A percentile compares a stretch with the other conserved stretches of the same genome.
These are phyloP conservation scores for Bertia moriformis DNA, from an alignment of 2,329 filamentous ascomycete genomes.

Conservation along the genomic window DNA sequence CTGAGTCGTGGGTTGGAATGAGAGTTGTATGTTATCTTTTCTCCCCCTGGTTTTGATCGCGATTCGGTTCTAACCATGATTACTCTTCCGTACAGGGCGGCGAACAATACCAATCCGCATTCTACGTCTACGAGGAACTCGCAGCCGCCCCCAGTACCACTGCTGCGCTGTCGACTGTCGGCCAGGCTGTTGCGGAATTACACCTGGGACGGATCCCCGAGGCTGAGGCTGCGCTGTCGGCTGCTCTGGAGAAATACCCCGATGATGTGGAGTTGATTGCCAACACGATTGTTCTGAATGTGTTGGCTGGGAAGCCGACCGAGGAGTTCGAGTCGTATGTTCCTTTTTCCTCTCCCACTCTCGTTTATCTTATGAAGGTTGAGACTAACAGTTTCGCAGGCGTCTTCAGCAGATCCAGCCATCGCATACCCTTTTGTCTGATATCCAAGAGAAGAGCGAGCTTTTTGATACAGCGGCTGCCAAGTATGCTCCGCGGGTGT, in stretches of 20 bases:
- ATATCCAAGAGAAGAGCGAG: constrained; percentile 72
- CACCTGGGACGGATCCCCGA: constrained; percentile 81
- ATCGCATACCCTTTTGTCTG: constrained; percentile 56
- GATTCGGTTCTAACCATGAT: constrained; percentile 2
- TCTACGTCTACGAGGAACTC: constrained; percentile 95
- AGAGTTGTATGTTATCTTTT: constrained; percentile 46
- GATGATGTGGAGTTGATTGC: constrained; percentile 63
- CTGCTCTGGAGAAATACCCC: constrained; percentile 63
- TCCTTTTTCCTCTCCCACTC: constrained; percentile 9
- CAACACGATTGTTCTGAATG: constrained; percentile 67
- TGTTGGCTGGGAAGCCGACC: constrained; percentile 60
- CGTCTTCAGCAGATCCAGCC: constrained; percentile 42
- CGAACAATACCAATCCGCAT: constrained; percentile 89
- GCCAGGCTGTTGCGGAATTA: constrained; percentile 80
- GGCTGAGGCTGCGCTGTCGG: constrained; percentile 71
- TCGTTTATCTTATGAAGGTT: neutral
- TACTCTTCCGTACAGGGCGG: constrained; percentile 49
- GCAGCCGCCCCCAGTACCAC: constrained; percentile 74
- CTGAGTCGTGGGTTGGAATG: constrained; percentile 87
- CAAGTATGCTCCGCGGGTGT: constrained; percentile 77
- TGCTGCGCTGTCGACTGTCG: constrained; percentile 61
- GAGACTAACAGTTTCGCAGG: constrained; percentile 16
- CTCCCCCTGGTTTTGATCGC: neutral
- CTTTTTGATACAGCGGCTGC: constrained; percentile 73
- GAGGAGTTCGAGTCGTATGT: constrained; percentile 47